Evolutionary conservation across 371 early-diverging fungal species (phyloP), one percentile per base, ranked within the genome.

Genomic region (Mortierella sp.): DNA sequence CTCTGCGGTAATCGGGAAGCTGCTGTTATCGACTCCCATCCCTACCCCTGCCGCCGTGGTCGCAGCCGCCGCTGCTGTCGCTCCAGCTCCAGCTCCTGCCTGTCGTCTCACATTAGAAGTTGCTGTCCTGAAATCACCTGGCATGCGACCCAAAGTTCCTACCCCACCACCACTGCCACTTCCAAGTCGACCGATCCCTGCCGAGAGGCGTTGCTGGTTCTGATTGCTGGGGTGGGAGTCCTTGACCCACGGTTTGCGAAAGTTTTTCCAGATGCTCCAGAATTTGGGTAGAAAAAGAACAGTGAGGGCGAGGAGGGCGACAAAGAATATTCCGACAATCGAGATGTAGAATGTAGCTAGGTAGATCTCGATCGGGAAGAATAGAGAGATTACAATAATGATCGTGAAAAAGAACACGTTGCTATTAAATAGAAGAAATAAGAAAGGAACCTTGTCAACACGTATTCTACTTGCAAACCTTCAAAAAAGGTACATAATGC

Each of bases 341-440:
- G 73, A 57, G 60, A 78, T 72, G 50, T 78, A 78, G 38, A 78
- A 78, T 6, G 72, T 78, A 14, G 78, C 78, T 19, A 72, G 50
- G 45, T 65, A 78, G 48, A 78, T 52, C 26, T 78, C 78, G 5
- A 31, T 3, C 13, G 78, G 78, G 50, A 78, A 78, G 34, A 28
- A 31, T 45, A 48, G 73, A 14, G 78, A 71, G 31, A 72, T 47
- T 14, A 72, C 11, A 38, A 78, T 72, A 38, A 78, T 78, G n/a
- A 63, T 55, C 7, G 78, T 31, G 50, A 78, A 72, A 48, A 72
- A 78, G 50, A 78, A 47, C 0, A 58, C 58, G 63, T 78, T 78
- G 78, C 78, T 68, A 42, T 7, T n/a, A 13, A 1, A 14, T 24
- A 11, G n/a, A 58, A 58, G 26, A 58, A 10, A 28, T n/a, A 26